Evolutionary conservation across 2,329 filamentous ascomycete species (phyloP), one percentile per base, ranked within the genome.

Genomic region (Aspergillus neotritici): DNA sequence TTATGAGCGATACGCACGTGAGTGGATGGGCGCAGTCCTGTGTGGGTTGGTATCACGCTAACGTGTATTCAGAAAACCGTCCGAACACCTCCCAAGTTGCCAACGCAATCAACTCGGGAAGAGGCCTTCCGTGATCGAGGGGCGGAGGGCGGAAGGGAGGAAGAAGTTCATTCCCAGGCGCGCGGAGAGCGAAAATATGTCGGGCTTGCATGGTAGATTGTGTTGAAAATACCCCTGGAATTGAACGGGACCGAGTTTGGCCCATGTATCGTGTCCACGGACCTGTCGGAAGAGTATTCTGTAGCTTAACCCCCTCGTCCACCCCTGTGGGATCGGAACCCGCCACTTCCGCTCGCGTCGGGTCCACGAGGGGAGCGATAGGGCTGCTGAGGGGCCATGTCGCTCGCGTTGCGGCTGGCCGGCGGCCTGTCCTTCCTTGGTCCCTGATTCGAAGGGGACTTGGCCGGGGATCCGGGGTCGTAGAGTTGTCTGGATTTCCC

Each of bases 341-440:
- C 87, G 43, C 83, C 86, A 57, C 84, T 77, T 45, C 86, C 86
- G 60, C 75, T 86, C 36, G 78, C 77, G 60, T 94, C 86, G 8
- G 90, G 90, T 8, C 88, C 88, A 56, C 79, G 78, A 1, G 90
- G 89, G 58, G 79, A 74, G 49, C 90, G 80, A 47, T 89, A 77
- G 12, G 86, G 78, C 49, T 83, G 80, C 37, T 85, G 39, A 52
- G 61, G 48, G 17, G 58, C 44, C 36, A 55, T 57, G 13, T 65
- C 64, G 9, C 59, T 63, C 33, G 70, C 72, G 15, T 16, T 48
- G 59, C 67, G 46, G 57, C 72, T 53, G 41, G 44, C 50, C 38
- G 53, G 57, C 34, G 52, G 56, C 40, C 55, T 70, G 53, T 69
- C 67, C 47, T 64, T 71, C 48, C 66, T 70, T 53, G 72, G 72